Conservation (phyloP, 2,329 filamentous ascomycete genomes). For the Penicillium oxalicum region DNA sequence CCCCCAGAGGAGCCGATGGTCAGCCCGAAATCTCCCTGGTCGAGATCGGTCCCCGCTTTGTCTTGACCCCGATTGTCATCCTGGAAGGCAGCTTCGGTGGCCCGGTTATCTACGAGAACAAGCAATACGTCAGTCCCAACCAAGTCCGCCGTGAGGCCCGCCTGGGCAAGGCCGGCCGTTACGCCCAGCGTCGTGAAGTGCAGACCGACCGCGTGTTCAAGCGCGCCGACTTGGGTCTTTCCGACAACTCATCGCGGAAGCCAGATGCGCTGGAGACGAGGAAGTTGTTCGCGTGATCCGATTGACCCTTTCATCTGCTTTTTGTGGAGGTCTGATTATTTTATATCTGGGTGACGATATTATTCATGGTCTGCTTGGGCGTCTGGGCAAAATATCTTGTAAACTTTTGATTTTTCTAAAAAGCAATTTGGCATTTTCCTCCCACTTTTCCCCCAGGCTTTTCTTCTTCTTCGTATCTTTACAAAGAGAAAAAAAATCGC, state of each 20-base stretch:
- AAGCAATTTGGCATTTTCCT: constrained; percentile 14
- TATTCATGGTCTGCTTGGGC: constrained; percentile 29
- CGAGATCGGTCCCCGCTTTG: constrained; percentile 90
- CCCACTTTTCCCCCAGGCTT: neutral
- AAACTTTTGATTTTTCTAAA: constrained; percentile 15
- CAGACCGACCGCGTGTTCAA: constrained; percentile 66
- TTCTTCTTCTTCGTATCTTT: neutral
- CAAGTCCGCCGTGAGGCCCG: constrained; percentile 80
- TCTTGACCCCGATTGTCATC: constrained; percentile 90
- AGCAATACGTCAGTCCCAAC: constrained; percentile 94
- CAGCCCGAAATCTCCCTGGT: constrained; percentile 76
- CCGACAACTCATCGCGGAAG: constrained; percentile 54
- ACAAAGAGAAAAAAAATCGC: too few species aligned
- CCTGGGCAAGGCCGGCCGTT: constrained; percentile 67
- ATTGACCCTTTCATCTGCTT: constrained; percentile 17
- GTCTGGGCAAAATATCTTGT: constrained; percentile 26
- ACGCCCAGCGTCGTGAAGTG: constrained; percentile 70
- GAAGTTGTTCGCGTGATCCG: constrained; percentile 58
- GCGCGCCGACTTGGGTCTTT: constrained; percentile 70
- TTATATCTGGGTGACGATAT: constrained; percentile 32
- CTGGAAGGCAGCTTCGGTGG: constrained; percentile 93
- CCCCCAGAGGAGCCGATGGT: constrained; percentile 42
- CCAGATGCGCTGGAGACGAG: constrained; percentile 69
- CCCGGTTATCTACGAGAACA: constrained; percentile 96
- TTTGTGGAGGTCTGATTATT: constrained; percentile 20